Percentiles rank a stretch among this genome's conserved stretches.
Conservation (phyloP, 306 rosid species). For the Rosa chinensis region DNA sequence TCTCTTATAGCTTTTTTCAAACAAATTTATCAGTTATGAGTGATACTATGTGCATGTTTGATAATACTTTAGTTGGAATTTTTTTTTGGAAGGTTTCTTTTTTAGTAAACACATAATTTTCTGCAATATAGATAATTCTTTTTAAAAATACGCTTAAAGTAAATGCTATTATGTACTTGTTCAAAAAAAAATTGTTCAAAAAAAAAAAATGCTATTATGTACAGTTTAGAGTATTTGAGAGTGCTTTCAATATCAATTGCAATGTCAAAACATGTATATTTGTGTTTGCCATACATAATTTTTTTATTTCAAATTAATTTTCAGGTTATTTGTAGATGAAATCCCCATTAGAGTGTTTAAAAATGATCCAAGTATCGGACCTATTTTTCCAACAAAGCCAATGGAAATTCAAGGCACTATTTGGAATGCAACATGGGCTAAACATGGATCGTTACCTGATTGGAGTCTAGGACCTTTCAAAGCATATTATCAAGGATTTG, state of each 20-base stretch:
- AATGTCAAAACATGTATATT: neutral
- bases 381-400: conserved; percentile 13
- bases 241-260: too few relatives aligned
- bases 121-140: too few relatives aligned
- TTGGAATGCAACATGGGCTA: conserved; percentile 33
- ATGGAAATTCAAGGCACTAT: conserved; percentile 25
- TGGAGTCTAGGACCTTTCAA: conserved; percentile 33
- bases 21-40: neutral
- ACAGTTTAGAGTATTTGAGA: too few relatives aligned
- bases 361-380: conserved; percentile 14
- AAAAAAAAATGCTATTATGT: too few relatives aligned
- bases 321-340: conserved; percentile 30
- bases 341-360: conserved; percentile 31
- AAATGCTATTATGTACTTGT: too few relatives aligned
- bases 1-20: too few relatives aligned
- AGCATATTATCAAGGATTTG: conserved; percentile 24
- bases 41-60: neutral
- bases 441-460: conserved; percentile 8
- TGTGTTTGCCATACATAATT: too few relatives aligned
- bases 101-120: too few relatives aligned
- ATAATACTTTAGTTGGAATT: too few relatives aligned
- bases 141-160: too few relatives aligned
- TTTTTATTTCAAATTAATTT: neutral
- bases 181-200: too few relatives aligned
- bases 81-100: too few relatives aligned